These are phyloP conservation scores for Botrytis pseudocinerea DNA, from an alignment of 2,329 filamentous ascomycete genomes.

Conservation along the genomic window DNA sequence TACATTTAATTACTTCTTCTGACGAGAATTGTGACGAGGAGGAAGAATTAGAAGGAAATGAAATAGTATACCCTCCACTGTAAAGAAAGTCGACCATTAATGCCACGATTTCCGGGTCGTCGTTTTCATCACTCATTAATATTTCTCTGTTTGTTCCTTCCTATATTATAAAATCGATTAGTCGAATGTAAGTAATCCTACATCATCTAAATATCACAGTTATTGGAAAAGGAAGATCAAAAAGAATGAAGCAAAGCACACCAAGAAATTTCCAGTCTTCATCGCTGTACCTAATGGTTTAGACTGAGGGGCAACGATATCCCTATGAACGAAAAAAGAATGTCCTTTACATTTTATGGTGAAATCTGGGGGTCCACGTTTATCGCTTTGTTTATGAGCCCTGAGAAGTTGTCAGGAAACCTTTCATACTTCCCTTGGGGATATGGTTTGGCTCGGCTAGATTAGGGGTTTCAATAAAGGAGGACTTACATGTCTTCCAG, in stretches of 20 bases:
- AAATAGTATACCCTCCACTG: neutral
- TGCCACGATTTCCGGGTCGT: constrained; percentile 20
- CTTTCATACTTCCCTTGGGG: neutral
- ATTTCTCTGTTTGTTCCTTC: neutral
- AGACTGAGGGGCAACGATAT: neutral
- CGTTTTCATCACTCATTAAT: neutral
- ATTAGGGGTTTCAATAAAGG: neutral
- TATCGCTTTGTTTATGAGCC: neutral
- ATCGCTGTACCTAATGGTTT: neutral
- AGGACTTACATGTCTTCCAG: neutral
- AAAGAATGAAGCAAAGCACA: neutral
- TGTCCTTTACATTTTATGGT: neutral
- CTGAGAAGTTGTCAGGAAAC: neutral
- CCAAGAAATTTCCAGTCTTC: neutral
- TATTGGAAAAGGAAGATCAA: accelerated
- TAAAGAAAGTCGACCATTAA: constrained; percentile 21
- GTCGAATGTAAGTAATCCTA: neutral
- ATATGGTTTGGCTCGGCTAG: neutral
- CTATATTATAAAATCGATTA: neutral
- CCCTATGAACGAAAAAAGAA: neutral
- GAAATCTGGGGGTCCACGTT: neutral
- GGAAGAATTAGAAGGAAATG: neutral
- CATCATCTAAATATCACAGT: neutral
- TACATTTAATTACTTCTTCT: neutral
- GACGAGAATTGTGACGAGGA: neutral